Evolutionary conservation across 1,284 basidiomycete species (phyloP).

Genomic region (Rhodotorula sp.): DNA sequence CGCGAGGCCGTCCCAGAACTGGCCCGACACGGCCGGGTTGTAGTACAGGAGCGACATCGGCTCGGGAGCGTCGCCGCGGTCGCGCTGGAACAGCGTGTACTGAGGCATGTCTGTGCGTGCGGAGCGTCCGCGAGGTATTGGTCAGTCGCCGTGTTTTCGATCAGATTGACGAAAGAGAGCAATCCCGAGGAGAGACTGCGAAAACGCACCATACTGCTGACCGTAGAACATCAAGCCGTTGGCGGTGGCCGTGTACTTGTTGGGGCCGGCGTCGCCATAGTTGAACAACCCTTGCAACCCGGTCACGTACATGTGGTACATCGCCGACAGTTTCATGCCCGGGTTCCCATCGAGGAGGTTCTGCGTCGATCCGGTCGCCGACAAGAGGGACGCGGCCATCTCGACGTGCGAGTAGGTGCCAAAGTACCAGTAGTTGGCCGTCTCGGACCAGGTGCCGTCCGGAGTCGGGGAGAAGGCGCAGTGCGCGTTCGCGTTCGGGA

Average conservation of each 20-base stretch:
- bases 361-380: constrained; percentile 81
- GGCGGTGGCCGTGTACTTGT: constrained; percentile 85
- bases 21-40: constrained; percentile 73
- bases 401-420: constrained; percentile 87
- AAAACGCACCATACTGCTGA: constrained; percentile 52
- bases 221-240: constrained; percentile 71
- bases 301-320: constrained; percentile 86
- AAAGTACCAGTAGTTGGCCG: constrained; percentile 72
- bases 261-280: constrained; percentile 91
- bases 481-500: constrained; percentile 73
- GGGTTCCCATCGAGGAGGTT: constrained; percentile 69
- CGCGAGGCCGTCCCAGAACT: constrained; percentile 83
- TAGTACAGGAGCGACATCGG: constrained; percentile 98
- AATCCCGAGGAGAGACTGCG: no score
- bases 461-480: constrained; percentile 61
- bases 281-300: constrained; percentile 86
- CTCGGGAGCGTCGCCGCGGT: constrained; percentile 80
- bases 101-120: constrained; percentile 55
- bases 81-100: constrained; percentile 87
- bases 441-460: constrained; percentile 95
- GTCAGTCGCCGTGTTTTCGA: no score
- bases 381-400: constrained; percentile 76
- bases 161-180: no score
- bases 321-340: constrained; percentile 70
- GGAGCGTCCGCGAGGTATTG: constrained; percentile 21